Percentiles rank a stretch among this genome's conserved stretches.
These are phyloP conservation scores for Phytophthora pinifolia DNA, from an alignment of 352 stramenopile genomes.

Conservation along the genomic window DNA sequence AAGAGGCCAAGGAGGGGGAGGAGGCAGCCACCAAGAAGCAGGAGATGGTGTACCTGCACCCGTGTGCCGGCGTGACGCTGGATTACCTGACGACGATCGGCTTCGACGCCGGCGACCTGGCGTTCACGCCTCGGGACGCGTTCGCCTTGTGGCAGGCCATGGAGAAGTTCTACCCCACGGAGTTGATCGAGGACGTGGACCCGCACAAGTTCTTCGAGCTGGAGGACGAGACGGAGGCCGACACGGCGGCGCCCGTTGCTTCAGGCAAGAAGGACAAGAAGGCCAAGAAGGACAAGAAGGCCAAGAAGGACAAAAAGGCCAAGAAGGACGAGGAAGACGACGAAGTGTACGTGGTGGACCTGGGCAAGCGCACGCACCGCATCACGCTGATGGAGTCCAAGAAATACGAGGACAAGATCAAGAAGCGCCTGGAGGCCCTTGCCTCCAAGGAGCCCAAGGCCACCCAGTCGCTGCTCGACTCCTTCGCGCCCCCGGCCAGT, in stretches of 20 bases:
- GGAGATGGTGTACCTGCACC: slow-evolving; percentile 78
- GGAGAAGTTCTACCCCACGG: slow-evolving; percentile 66
- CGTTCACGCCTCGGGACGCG: slow-evolving; percentile 97
- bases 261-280: slow-evolving; percentile 57
- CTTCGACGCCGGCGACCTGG: slow-evolving; percentile 79
- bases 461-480: slow-evolving; percentile 83
- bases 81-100: slow-evolving; percentile 85
- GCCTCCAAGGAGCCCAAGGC: slow-evolving; percentile 89
- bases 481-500: slow-evolving; percentile 67
- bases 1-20: slow-evolving; percentile 36
- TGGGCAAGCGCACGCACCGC: slow-evolving; percentile 84
- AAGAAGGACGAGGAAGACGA: slow-evolving; percentile 73
- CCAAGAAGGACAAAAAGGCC: slow-evolving; percentile 69
- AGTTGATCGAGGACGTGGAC: slow-evolving; percentile 90
- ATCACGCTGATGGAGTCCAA: slow-evolving; percentile 98
- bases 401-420: slow-evolving; percentile 97
- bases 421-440: slow-evolving; percentile 89
- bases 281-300: slow-evolving; percentile 52
- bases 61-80: slow-evolving; percentile 80
- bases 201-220: slow-evolving; percentile 94
- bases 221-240: slow-evolving; percentile 39
- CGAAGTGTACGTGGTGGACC: slow-evolving; percentile 57
- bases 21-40: slow-evolving; percentile 45
- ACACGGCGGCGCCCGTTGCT: slow-evolving; percentile 13
- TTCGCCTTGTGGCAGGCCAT: slow-evolving; percentile 95